These are phyloP conservation scores for Emericellopsis atlantica DNA, from an alignment of 2,329 filamentous ascomycete species.

Conservation along the genomic window DNA sequence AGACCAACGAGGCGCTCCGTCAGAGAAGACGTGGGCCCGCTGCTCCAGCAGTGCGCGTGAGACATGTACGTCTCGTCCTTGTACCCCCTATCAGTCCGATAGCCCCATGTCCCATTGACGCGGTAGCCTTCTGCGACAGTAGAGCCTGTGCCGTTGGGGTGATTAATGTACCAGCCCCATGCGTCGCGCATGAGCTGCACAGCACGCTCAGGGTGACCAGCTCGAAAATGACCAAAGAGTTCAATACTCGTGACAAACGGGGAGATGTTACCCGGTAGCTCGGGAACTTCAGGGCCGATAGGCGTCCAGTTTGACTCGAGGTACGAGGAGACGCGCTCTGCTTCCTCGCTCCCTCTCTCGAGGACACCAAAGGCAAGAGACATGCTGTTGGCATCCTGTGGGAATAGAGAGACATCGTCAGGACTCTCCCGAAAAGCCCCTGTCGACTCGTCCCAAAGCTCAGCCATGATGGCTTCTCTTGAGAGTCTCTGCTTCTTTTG, in stretches of 20 bases:
- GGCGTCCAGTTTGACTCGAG: constrained; percentile 40
- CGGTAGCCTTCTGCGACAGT: constrained; percentile 49
- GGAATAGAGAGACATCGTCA: constrained; percentile 33
- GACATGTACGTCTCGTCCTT: constrained; percentile 31
- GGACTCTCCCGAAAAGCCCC: constrained; percentile 41
- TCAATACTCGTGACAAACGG: constrained; percentile 48
- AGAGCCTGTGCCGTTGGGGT: constrained; percentile 42
- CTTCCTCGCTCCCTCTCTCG: constrained; percentile 6
- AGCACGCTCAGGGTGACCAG: constrained; percentile 32
- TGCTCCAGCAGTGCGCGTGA: constrained; percentile 37
- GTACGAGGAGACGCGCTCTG: constrained; percentile 25
- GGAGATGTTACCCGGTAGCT: constrained; percentile 43
- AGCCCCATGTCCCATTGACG: constrained; percentile 41
- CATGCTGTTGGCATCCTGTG: constrained; percentile 48
- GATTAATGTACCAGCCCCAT: constrained; percentile 49
- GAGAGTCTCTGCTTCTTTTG: constrained; percentile 29
- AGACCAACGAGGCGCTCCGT: constrained; percentile 30
- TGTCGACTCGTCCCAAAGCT: constrained; percentile 32
- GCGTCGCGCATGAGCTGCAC: constrained; percentile 39
- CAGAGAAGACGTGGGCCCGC: constrained; percentile 31
- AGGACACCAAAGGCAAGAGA: constrained; percentile 28
- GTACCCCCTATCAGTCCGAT: constrained; percentile 37
- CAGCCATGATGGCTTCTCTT: constrained; percentile 28
- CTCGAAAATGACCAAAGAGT: constrained; percentile 40
- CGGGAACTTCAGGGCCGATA: constrained; percentile 41